phyloP scores from a whole-genome alignment of 1,284 basidiomycete genomes.

The Trametes pubescens region DNA sequence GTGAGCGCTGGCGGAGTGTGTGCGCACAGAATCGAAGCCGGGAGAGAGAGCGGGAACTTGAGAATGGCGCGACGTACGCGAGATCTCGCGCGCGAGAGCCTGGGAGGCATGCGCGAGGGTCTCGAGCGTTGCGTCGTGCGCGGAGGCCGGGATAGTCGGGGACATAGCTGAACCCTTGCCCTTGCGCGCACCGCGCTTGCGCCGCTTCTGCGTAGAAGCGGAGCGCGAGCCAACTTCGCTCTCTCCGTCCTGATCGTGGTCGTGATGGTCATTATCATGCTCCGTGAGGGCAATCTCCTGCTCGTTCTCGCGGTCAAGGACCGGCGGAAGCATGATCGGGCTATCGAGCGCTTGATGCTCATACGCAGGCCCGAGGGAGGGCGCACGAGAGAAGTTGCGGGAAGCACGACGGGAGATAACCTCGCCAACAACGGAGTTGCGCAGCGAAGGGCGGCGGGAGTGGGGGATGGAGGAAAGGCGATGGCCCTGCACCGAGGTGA shows the following conservation, averaged over 20 bases:
- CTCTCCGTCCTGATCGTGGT: conserved; percentile 47
- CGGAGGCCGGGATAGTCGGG: conserved; percentile 34
- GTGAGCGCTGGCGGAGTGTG: conserved; percentile 16
- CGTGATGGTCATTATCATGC: conserved; percentile 39
- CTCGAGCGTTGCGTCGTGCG: conserved; percentile 63
- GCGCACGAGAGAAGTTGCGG: conserved; percentile 66
- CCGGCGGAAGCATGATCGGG: conserved; percentile 32
- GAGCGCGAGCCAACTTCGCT: conserved; percentile 56
- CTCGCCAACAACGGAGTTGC: conserved; percentile 57
- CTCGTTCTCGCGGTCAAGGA: conserved; percentile 59
- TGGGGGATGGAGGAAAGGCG: conserved; percentile 68
- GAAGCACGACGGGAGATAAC: conserved; percentile 55
- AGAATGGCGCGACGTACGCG: conserved; percentile 53
- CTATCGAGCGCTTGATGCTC: conserved; percentile 45
- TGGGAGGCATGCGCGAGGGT: conserved; percentile 85
- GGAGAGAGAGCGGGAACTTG: conserved; percentile 26
- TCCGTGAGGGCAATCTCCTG: conserved; percentile 42
- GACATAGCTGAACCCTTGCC: conserved; percentile 56
- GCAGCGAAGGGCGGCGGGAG: conserved; percentile 72
- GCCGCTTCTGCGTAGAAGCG: conserved; percentile 73
- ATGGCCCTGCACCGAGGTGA: conserved; percentile 67
- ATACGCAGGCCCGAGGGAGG: conserved; percentile 64
- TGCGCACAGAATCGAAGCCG: conserved; percentile 15
- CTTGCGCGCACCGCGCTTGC: conserved; percentile 83
- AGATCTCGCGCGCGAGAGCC: conserved; percentile 84